Conservation (phyloP, 768 basidiomycete genomes). For the Boletus vinaceobasis region DNA sequence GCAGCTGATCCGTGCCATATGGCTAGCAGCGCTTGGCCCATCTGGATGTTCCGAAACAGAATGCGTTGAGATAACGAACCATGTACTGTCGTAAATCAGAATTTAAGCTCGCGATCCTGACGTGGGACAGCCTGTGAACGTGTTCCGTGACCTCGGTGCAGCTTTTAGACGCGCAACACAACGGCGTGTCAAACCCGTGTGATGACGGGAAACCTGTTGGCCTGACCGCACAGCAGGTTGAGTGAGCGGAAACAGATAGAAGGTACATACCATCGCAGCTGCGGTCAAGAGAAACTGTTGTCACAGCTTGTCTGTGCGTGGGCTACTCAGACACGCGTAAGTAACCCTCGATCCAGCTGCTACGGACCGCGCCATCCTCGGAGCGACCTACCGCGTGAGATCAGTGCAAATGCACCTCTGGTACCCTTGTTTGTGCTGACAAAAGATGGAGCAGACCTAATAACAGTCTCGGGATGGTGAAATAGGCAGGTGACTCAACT, state of each 20-base stretch:
- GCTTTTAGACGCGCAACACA: background rate
- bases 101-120: background rate
- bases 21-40: background rate
- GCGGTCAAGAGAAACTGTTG: background rate
- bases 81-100: background rate
- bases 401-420: background rate
- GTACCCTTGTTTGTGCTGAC: background rate
- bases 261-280: background rate
- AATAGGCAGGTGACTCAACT: background rate
- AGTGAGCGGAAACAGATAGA: no score
- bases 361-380: background rate
- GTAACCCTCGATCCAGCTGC: background rate
- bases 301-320: background rate
- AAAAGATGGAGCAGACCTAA: background rate
- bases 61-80: background rate
- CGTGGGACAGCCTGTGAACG: conserved; percentile 2
- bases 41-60: background rate
- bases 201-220: background rate
- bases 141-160: background rate
- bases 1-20: conserved; percentile 6
- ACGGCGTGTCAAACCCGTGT: background rate
- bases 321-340: background rate
- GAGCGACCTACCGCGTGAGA: background rate
- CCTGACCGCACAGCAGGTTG: background rate
- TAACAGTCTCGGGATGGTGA: background rate